Conservation (phyloP, 192 early-diverging fungal genomes). For the Rhizophagus sp. region DNA sequence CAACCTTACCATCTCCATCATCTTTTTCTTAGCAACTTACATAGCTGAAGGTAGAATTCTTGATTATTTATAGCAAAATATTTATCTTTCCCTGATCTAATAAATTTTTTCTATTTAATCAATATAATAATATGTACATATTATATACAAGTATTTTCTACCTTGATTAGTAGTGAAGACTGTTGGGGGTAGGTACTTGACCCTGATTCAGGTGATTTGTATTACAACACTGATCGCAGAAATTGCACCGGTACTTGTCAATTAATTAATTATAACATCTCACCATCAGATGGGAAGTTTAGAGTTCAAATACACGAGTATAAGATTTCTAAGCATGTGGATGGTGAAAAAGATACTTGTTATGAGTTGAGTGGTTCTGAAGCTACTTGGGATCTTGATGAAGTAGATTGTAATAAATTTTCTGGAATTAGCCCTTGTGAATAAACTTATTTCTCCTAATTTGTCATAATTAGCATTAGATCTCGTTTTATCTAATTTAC, state of each 20-base stretch:
- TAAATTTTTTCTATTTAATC: background rate
- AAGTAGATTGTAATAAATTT: conserved; percentile 11
- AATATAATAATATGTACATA: background rate
- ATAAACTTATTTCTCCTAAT: no score
- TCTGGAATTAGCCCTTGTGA: background rate
- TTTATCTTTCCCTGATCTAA: background rate
- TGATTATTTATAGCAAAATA: conserved; percentile 4
- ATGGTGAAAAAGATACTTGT: background rate
- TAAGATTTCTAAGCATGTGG: background rate
- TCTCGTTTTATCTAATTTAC: no score
- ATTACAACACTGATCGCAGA: background rate
- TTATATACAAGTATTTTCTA: conserved; percentile 10
- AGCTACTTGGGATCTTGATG: background rate
- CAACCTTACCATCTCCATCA: background rate
- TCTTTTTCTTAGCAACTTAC: conserved; percentile 4
- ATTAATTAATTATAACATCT: conserved; percentile 1
- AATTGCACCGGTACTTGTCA: background rate
- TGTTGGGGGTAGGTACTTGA: background rate
- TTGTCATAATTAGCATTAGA: no score
- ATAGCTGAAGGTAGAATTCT: background rate
- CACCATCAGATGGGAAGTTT: background rate
- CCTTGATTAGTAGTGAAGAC: background rate
- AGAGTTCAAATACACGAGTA: background rate
- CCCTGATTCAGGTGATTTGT: background rate
- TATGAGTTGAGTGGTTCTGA: conserved; percentile 2